A percentile compares a stretch with the other conserved stretches of the same genome.
phyloP scores from a whole-genome alignment of 257 asterid genomes.

The Capsicum pubescens region DNA sequence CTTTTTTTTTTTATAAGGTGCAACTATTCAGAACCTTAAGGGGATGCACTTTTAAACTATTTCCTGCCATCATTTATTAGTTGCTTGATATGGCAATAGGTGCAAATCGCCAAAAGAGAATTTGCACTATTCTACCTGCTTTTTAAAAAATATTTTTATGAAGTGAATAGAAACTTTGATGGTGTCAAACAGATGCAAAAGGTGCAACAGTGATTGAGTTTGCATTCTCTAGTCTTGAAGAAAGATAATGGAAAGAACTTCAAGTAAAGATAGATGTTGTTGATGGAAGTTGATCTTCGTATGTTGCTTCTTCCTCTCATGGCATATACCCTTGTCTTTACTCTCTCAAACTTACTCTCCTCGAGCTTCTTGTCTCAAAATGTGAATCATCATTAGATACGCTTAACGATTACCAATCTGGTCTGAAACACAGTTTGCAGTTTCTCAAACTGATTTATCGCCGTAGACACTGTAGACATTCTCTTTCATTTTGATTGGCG shows the following conservation, averaged over 20 bases:
- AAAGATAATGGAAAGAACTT: constrained; percentile 9
- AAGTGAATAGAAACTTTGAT: neutral
- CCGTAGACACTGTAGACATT: neutral
- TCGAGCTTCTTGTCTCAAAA: neutral
- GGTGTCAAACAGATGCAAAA: neutral
- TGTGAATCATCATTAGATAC: neutral
- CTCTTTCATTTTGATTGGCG: neutral
- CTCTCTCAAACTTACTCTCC: neutral
- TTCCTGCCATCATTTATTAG: neutral
- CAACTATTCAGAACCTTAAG: neutral
- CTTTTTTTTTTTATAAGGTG: neutral
- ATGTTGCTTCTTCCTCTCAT: neutral
- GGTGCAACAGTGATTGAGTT: neutral
- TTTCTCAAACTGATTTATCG: neutral
- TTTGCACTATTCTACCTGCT: neutral
- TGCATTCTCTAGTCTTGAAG: neutral
- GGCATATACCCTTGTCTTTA: constrained; percentile 17
- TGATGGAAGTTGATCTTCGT: constrained; percentile 12
- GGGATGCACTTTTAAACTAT: neutral
- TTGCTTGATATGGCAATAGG: neutral
- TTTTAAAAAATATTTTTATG: neutral
- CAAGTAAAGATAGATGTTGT: neutral
- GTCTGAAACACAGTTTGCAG: neutral
- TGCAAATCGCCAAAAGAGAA: neutral
- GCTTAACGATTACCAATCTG: neutral